These are phyloP conservation scores for Ilyonectria sp. DNA, from an alignment of 2,329 filamentous ascomycete species.

Conservation along the genomic window DNA sequence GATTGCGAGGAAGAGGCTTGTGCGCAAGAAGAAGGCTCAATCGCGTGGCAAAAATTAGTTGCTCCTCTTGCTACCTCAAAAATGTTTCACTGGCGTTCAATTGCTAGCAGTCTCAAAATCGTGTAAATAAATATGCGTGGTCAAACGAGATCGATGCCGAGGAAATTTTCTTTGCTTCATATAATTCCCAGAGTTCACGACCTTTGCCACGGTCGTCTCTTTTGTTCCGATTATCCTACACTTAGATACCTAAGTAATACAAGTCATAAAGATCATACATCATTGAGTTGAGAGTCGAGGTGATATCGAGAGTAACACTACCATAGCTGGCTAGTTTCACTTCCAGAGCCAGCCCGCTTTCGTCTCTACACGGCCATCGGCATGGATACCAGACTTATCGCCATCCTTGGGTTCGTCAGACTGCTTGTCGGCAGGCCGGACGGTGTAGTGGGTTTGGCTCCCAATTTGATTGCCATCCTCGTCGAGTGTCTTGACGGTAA, in stretches of 20 bases:
- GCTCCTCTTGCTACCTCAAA: slow-evolving; percentile 32
- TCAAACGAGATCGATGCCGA: not conserved
- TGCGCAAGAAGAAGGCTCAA: slow-evolving; percentile 77
- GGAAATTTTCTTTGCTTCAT: not conserved
- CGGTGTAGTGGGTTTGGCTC: slow-evolving; percentile 54
- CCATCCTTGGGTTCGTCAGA: slow-evolving; percentile 28
- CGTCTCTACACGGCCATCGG: slow-evolving; percentile 42
- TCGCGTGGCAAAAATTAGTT: slow-evolving; percentile 52
- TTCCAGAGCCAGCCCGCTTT: slow-evolving; percentile 60
- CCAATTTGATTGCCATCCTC: slow-evolving; percentile 59
- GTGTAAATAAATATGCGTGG: not conserved
- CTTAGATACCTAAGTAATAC: not conserved
- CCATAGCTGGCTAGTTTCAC: slow-evolving; percentile 35
- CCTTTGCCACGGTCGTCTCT: not conserved
- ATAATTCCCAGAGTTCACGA: not conserved
- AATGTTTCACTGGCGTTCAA: slow-evolving; percentile 32
- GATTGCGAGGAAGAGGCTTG: slow-evolving; percentile 87
- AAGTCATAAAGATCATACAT: slow-evolving; percentile 33
- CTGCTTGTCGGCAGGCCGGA: slow-evolving; percentile 47
- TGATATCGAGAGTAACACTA: not conserved
- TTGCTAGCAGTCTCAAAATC: slow-evolving; percentile 18
- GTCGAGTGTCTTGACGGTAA: slow-evolving; percentile 58
- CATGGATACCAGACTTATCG: slow-evolving; percentile 32
- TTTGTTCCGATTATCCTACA: slow-evolving; percentile 14
- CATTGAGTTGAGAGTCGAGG: slow-evolving; percentile 30